Conservation (phyloP, 768 basidiomycete species). For the Boletus sensibilis region DNA sequence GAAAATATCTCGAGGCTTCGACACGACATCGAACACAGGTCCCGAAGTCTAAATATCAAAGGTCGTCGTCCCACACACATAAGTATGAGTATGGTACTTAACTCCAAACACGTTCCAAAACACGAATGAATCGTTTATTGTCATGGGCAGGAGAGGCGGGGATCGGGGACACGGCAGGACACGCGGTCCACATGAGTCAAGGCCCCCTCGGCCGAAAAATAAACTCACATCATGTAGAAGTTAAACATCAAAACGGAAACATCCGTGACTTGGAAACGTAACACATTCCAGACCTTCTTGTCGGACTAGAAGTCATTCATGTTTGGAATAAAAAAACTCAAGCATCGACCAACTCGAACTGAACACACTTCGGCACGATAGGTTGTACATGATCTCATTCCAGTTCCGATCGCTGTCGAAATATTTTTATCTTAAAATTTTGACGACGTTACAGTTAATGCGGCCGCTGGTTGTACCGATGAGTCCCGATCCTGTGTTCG, state of each 20-base stretch:
- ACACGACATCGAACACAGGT: background rate
- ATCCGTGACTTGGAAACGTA: background rate
- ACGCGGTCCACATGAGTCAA: background rate
- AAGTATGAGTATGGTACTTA: background rate
- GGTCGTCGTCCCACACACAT: background rate
- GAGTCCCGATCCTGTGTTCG: background rate
- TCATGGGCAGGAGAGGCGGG: background rate
- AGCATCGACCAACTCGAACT: background rate
- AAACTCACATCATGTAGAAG: background rate
- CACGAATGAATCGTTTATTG: background rate
- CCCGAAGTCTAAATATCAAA: conserved; percentile 15
- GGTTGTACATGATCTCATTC: conserved; percentile 4
- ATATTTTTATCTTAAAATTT: background rate
- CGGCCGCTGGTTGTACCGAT: background rate
- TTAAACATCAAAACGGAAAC: conserved; percentile 1
- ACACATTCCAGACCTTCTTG: background rate
- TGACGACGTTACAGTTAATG: background rate
- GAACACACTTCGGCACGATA: background rate
- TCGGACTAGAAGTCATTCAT: too few relatives aligned
- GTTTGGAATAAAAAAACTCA: background rate
- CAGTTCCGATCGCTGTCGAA: conserved; percentile 12
- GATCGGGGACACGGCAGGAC: background rate
- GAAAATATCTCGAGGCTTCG: conserved; percentile 10
- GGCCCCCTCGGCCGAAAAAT: background rate
- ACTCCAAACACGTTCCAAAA: conserved; percentile 9